Evolutionary conservation across 345 rosid species (phyloP).

Genomic region (Bruguiera sexangula): DNA sequence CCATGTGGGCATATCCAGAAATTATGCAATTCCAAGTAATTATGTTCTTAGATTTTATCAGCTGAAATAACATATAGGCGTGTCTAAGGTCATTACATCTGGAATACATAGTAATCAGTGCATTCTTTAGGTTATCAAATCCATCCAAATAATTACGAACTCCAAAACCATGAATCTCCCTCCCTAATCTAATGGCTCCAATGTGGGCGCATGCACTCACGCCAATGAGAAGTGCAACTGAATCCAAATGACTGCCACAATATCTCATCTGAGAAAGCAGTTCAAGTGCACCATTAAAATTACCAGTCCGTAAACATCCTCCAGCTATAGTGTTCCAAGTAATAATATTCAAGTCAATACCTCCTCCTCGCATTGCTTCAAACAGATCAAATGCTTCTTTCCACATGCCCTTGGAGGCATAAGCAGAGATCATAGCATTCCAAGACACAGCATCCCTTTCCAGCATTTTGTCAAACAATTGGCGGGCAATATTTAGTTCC

Average conservation of each 20-base stretch:
- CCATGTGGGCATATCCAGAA: slow-evolving; percentile 54
- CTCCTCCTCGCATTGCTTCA: slow-evolving; percentile 46
- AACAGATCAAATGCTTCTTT: slow-evolving; percentile 57
- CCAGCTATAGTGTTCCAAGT: slow-evolving; percentile 71
- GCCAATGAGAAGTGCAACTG: slow-evolving; percentile 54
- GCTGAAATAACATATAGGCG: slow-evolving; percentile 43
- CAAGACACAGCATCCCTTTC: slow-evolving; percentile 71
- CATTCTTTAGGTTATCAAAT: slow-evolving; percentile 51
- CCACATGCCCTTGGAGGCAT: slow-evolving; percentile 70
- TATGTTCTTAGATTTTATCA: slow-evolving; percentile 40
- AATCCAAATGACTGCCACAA: slow-evolving; percentile 38
- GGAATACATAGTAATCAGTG: slow-evolving; percentile 72
- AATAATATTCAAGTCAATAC: slow-evolving; percentile 43
- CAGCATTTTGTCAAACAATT: slow-evolving; percentile 56
- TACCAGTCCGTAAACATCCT: slow-evolving; percentile 46
- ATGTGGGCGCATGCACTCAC: slow-evolving; percentile 66
- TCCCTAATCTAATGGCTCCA: slow-evolving; percentile 51
- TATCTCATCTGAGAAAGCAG: slow-evolving; percentile 55
- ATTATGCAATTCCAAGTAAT: slow-evolving; percentile 77
- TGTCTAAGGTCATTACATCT: slow-evolving; percentile 52
- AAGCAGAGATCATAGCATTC: slow-evolving; percentile 63
- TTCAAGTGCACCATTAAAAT: slow-evolving; percentile 47
- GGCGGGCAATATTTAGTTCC: slow-evolving; percentile 38
- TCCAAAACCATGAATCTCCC: slow-evolving; percentile 60
- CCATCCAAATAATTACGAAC: slow-evolving; percentile 37